These are phyloP conservation scores for Ascochyta rabiei DNA, from an alignment of 2,329 filamentous ascomycete genomes.

Conservation along the genomic window DNA sequence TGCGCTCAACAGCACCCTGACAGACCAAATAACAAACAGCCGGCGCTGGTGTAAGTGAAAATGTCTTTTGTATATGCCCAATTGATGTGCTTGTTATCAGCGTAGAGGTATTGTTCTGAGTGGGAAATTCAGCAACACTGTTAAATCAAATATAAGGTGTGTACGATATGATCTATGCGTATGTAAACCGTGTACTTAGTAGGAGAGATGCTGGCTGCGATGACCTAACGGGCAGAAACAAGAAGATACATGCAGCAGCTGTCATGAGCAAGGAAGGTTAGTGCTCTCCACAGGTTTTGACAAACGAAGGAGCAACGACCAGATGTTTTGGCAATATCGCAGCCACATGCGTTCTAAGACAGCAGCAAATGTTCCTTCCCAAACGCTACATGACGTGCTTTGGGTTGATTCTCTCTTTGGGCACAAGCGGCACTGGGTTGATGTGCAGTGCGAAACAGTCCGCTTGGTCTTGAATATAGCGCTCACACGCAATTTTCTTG, in stretches of 20 bases:
- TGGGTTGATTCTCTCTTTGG: conserved; percentile 2
- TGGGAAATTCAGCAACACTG: not conserved
- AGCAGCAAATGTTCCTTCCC: not conserved
- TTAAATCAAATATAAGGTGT: not conserved
- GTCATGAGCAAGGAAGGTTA: not conserved
- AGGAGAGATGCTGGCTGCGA: too few relatives aligned
- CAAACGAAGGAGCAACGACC: not conserved
- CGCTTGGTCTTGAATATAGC: conserved; percentile 18
- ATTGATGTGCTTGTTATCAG: not conserved
- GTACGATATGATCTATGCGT: too few relatives aligned
- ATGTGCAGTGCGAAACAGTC: conserved; percentile 22
- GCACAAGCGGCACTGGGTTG: conserved; percentile 11
- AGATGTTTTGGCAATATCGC: not conserved
- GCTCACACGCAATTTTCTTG: conserved; percentile 3
- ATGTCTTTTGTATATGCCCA: not conserved
- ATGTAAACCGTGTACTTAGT: too few relatives aligned
- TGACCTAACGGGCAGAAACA: too few relatives aligned
- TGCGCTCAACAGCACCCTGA: not conserved
- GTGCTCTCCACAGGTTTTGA: not conserved
- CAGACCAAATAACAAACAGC: not conserved
- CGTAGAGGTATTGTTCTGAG: too few relatives aligned
- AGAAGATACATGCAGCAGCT: not conserved
- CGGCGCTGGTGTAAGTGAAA: not conserved
- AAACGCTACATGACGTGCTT: not conserved
- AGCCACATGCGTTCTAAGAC: not conserved